Base-by-base conservation (phyloP, 148 eudicot genomes). In the Polygonum aviculare region DNA sequence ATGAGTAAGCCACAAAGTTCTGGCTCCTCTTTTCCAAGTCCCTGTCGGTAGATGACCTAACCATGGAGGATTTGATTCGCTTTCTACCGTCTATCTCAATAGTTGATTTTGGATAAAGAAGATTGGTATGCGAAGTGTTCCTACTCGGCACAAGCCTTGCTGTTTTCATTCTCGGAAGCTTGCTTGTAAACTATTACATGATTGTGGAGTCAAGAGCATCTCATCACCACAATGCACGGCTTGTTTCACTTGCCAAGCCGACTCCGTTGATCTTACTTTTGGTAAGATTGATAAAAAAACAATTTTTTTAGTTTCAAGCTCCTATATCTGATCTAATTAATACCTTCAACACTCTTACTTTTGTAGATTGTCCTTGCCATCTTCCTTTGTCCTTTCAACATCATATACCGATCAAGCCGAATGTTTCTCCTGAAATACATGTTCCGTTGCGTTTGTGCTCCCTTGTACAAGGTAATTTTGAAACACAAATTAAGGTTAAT, bases 61-160 rank as follows among this genome's bases (percentile, higher is more conserved):
- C 69, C 38, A 22, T 11, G 16, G 69, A 15, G 16, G 4, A 3
- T 60, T 60, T 60, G 38, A 60, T 60, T 60, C 26, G 26, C 69
- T 31, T 60, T 8, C 69, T 26, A 11, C 69, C 36, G 36, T 9
- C 69, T 5, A 15, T 60, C 69, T 60, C 69, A 60, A 60, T 60
- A 60, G 31, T 60, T 60, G 36, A 11, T 26, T 26, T 26, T 22
- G 11, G 31, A 57, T 7, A 1, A 57, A 21, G 69, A 60, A 60
- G 38, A 60, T 18, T 60, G 1, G 12, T 26, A 12, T 11, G 69
- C 7, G 91, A 90, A 83, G 89, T 93, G 7, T 82, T 89, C 72
- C 86, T 90, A 52, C 82, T 89, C 50, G 82, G 89, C 78, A 77
- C 73, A 63, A 88, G 88, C 54, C 84, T 93, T 72, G 88, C 90